phyloP scores from a whole-genome alignment of 257 asterid genomes.

The Solanum chiquidenum region DNA sequence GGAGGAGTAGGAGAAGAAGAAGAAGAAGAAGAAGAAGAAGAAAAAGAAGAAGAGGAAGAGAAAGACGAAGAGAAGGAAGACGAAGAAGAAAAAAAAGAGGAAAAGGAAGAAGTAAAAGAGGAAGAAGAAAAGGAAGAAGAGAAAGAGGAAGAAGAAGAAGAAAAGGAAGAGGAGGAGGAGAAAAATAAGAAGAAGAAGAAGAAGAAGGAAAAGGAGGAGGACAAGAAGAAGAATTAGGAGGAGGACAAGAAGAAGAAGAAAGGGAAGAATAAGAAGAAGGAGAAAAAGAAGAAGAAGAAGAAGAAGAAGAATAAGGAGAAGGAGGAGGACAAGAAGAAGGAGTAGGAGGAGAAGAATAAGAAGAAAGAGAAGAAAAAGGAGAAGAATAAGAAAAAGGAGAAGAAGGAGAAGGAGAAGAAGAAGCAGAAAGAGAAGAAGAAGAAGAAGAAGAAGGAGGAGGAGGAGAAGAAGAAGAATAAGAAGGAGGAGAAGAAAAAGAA shows the following conservation, averaged over 20 bases:
- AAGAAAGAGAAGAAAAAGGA: fast-evolving
- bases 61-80: too few species aligned
- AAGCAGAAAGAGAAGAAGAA: fast-evolving
- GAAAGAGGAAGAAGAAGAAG: fast-evolving
- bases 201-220: too few species aligned
- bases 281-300: fast-evolving
- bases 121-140: too few species aligned
- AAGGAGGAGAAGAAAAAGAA: fast-evolving
- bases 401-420: fast-evolving
- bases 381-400: fast-evolving
- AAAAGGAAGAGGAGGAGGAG: too few species aligned
- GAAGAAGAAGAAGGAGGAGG: fast-evolving
- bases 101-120: too few species aligned
- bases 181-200: too few species aligned
- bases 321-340: fast-evolving
- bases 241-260: fast-evolving
- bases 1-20: too few species aligned
- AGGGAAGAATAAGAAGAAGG: fast-evolving
- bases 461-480: fast-evolving
- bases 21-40: too few species aligned
- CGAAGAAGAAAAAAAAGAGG: too few species aligned
- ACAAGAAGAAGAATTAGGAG: too few species aligned
- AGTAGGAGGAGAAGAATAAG: fast-evolving
- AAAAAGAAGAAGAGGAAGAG: too few species aligned
- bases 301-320: fast-evolving